Base-by-base conservation (phyloP, 116 monocot species). In the Phalaenopsis hybrid region DNA sequence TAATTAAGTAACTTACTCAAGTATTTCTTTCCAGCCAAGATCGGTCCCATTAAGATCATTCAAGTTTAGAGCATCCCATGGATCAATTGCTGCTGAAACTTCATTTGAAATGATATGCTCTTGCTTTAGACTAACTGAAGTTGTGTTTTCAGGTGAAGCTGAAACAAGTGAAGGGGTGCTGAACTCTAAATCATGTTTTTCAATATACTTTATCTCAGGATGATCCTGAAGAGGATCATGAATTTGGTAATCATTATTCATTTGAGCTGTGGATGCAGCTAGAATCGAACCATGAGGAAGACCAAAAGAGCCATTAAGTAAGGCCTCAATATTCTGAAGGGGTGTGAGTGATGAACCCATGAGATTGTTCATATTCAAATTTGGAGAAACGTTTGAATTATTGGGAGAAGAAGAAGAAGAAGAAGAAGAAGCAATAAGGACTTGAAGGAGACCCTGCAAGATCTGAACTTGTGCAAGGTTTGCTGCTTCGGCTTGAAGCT, bases 391-490 rank as follows among this genome's bases (percentile, higher is more conserved):
- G 18, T 45, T 75, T 15, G 75, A 44, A 46, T 44, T 75, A 41
- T 41, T 41, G 41, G 41, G 46, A n/a, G 75, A 59, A 18, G 84
- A 75, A n/a, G 75, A 59, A 18, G 84, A 37, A 37, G 37, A 41
- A 21, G 75, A 21, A 46, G 75, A 75, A n/a, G 75, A 59, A 18
- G 84, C 7, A 51, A 75, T 21, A 10, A 88, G 75, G 15, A 78
- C 21, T 44, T 87, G 90, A 28, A 83, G 4, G 0, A 90, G 55
- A 59, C 68, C 67, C 31, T 90, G 90, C n/a, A 80, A 75, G 72
- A 90, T 74, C 59, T 87, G 87, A 18, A 85, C 43, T 78, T 59
- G 85, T 23, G 85, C 90, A 69, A 67, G 28, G 78, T 75, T 33
- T 5, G 81, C 48, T 1, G 45, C 75, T 2, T 75, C 75, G 18